A percentile compares a stretch with the other conserved stretches of the same genome.
These are phyloP conservation scores for Malus fusca DNA, from an alignment of 306 rosid genomes.

Conservation along the genomic window DNA sequence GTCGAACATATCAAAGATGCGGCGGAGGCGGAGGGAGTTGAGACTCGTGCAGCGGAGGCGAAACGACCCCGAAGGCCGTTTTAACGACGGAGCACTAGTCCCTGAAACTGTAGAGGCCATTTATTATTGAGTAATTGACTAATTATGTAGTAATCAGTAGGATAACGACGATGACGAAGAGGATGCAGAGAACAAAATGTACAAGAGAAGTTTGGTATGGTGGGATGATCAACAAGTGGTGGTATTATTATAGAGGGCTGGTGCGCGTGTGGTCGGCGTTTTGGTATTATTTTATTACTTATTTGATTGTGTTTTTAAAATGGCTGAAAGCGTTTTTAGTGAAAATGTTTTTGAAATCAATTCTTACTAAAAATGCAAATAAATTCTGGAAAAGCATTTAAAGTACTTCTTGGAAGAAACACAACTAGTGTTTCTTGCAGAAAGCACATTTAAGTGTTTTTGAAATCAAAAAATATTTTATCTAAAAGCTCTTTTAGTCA, in stretches of 20 bases:
- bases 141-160: background rate
- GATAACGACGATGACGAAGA: background rate
- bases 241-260: background rate
- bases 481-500: too few relatives aligned
- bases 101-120: background rate
- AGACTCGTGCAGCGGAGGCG: conserved; percentile 54
- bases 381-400: too few relatives aligned
- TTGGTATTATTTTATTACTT: background rate
- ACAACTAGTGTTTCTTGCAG: too few relatives aligned
- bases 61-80: conserved; percentile 30
- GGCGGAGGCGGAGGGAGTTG: conserved; percentile 56
- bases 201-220: background rate
- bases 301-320: too few relatives aligned
- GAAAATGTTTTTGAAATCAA: too few relatives aligned
- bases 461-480: too few relatives aligned
- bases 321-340: too few relatives aligned
- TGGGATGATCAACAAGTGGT: background rate
- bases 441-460: too few relatives aligned
- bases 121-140: background rate
- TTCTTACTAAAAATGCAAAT: too few relatives aligned
- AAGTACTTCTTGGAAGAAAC: too few relatives aligned
- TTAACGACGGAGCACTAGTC: background rate
- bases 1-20: conserved; percentile 71
- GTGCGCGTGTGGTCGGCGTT: conserved; percentile 20
- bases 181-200: background rate